Evolutionary conservation across 768 basidiomycete genomes (phyloP), one percentile per base, ranked within the genome.

Genomic region (Mycena belliarum): DNA sequence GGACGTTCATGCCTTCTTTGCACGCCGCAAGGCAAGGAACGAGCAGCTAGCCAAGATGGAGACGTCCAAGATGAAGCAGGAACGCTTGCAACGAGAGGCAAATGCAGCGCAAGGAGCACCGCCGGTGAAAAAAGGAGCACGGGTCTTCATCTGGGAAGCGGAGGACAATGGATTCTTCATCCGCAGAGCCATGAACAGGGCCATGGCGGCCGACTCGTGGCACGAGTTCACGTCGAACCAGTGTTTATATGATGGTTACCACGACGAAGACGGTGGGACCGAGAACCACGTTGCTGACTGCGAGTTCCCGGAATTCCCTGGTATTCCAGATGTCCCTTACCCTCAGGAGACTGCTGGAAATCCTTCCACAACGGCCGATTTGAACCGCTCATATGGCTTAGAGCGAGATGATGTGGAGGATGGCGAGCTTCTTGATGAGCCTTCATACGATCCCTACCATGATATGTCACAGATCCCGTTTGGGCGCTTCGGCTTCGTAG

Each of bases 81-180:
- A 45, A 12, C 43, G 52, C 21, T 41, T 52, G n/a, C 20, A 32
- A 14, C 29, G 43, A 45, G 42, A 44, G 23, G 15, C 14, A 1
- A 21, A 52, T 25, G 52, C 52, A 8, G 29, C 32, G 4, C 20
- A 33, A 12, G 52, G 52, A 37, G n/a, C n/a, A 21, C 23, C 52
- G 4, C 52, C 42, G 7, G 52, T 42, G 24, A 49, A 42, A 23
- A 55, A 42, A n/a, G 54, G 54, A 1, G 37, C 54, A 2, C 37
- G 38, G 38, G 54, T 55, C 10, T 55, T 41, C 23, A 15, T 55
- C 18, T 55, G 54, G 54, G 54, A 55, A 29, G 28, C 26, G 47
- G 54, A 47, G 15, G 33, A 35, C 16, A 16, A 24, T 2, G 47
- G 35, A 5, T 48, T 48, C 16, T 48, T n/a, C 18, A 29, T 55